phyloP scores from a whole-genome alignment of 208 protist genomes.

The Wallacemonas rigidus region DNA sequence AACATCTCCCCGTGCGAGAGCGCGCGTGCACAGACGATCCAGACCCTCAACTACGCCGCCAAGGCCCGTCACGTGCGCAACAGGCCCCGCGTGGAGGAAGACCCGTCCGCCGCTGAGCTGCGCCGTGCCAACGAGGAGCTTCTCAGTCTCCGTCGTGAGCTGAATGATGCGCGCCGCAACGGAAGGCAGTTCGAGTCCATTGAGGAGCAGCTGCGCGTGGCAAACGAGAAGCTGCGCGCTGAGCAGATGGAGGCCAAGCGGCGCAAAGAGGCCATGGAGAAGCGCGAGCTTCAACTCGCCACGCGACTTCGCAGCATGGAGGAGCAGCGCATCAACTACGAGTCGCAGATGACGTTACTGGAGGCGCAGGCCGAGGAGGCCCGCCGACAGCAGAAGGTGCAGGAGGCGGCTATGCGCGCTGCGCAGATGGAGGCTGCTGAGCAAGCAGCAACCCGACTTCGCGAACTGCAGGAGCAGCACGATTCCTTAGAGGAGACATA shows the following conservation, averaged over 20 bases:
- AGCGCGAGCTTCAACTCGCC: conserved; percentile 58
- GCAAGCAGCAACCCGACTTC: conserved; percentile 35
- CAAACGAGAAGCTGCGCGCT: conserved; percentile 44
- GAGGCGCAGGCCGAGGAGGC: conserved; percentile 58
- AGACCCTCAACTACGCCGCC: conserved; percentile 86
- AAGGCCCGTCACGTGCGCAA: conserved; percentile 81
- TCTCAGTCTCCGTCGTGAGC: conserved; percentile 43
- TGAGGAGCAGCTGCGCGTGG: conserved; percentile 49
- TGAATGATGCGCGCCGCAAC: conserved; percentile 46
- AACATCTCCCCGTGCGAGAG: conserved; percentile 72
- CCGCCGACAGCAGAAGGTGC: conserved; percentile 42
- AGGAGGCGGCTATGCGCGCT: conserved; percentile 48
- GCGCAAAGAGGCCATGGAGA: conserved; percentile 48
- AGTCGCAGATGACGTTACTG: conserved; percentile 66
- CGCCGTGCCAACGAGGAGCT: conserved; percentile 75
- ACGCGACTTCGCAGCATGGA: conserved; percentile 54
- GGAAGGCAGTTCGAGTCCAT: conserved; percentile 42
- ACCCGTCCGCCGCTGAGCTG: conserved; percentile 77
- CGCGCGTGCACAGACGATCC: conserved; percentile 62
- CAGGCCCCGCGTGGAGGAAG: conserved; percentile 70
- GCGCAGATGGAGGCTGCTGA: conserved; percentile 35
- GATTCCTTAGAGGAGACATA: conserved; percentile 44
- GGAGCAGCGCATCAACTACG: conserved; percentile 59
- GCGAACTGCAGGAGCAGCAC: conserved; percentile 60
- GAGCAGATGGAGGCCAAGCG: conserved; percentile 53